These are phyloP conservation scores for Neoarthrinium moseri DNA, from an alignment of 2,329 filamentous ascomycete genomes.

Conservation along the genomic window DNA sequence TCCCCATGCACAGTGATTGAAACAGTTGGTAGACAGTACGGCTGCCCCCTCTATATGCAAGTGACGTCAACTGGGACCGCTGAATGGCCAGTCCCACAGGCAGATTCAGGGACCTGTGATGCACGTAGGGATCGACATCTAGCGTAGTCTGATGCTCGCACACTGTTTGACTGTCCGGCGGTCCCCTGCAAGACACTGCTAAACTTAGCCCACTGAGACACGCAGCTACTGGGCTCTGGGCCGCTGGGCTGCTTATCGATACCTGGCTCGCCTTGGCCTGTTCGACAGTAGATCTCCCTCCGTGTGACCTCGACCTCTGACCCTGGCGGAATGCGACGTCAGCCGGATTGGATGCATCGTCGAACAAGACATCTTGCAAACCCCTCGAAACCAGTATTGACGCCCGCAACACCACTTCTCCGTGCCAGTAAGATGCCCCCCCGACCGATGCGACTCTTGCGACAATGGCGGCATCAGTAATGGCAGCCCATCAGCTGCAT, in stretches of 20 bases:
- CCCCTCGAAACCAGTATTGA: not conserved
- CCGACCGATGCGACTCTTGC: not conserved
- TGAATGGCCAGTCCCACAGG: not conserved
- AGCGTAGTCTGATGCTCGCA: not conserved
- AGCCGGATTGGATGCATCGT: not conserved
- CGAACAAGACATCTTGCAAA: not conserved
- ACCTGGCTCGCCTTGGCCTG: no score
- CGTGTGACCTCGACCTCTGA: not conserved
- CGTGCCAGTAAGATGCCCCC: not conserved
- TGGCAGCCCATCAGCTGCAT: not conserved
- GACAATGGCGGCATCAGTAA: constrained; percentile 4
- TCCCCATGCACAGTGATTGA: no score
- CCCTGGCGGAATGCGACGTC: not conserved
- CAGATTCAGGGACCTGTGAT: not conserved
- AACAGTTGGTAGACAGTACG: no score
- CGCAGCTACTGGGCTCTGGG: not conserved
- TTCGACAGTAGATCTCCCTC: no score
- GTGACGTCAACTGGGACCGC: not conserved
- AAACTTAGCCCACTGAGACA: not conserved
- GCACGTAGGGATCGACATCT: not conserved
- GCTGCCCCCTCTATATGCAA: not conserved
- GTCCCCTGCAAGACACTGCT: no score
- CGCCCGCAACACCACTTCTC: not conserved
- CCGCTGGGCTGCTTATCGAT: not conserved
- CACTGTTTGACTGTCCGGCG: not conserved